Base-by-base conservation (phyloP, 208 protist genomes). In the Polymyxa betae region DNA sequence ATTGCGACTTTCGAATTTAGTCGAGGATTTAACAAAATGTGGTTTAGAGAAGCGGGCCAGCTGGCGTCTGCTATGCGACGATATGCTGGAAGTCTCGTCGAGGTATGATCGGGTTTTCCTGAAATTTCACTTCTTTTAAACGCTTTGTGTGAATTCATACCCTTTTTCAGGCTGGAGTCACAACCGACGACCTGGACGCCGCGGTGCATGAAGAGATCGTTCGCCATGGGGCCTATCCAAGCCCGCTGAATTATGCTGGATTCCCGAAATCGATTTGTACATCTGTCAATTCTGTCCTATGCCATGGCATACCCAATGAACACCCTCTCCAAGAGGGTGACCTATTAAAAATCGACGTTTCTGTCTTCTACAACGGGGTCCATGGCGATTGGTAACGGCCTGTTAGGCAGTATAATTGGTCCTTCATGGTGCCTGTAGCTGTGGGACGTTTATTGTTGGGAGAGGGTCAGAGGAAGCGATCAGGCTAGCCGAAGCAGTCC, bases 261-360 rank as follows among this genome's bases (percentile, higher is more conserved):
- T 66, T 66, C 54, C 54, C 54, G 54, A 66, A 66, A 66, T 66
- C 54, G 54, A 66, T 66, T 32, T 66, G 54, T 29, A 66, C 54
- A 29, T 66, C 54, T 16, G 54, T 66, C 20, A 66, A 66, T 29
- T 16, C 16, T 29, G 54, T 66, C 54, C 16, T 66, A 29, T 66
- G 54, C 54, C 54, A 66, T 66, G 54, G 54, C 54, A 66, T 66
- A 66, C 54, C 54, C 20, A 29, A 66, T 29, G 20, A 66, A 29
- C 16, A 16, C 20, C 16, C 20, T 16, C 29, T 66, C 20, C 29
- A 16, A 29, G 16, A 16, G 20, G 54, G 54, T 29, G n/a, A n/a
- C n/a, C n/a, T n/a, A n/a, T n/a, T n/a, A n/a, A n/a, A n/a, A n/a
- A n/a, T n/a, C n/a, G n/a, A 66, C 54, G 54, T 66, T 29, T 66